Base-by-base conservation (phyloP, 2,329 filamentous ascomycete species). In the Hypoxylon sp. region DNA sequence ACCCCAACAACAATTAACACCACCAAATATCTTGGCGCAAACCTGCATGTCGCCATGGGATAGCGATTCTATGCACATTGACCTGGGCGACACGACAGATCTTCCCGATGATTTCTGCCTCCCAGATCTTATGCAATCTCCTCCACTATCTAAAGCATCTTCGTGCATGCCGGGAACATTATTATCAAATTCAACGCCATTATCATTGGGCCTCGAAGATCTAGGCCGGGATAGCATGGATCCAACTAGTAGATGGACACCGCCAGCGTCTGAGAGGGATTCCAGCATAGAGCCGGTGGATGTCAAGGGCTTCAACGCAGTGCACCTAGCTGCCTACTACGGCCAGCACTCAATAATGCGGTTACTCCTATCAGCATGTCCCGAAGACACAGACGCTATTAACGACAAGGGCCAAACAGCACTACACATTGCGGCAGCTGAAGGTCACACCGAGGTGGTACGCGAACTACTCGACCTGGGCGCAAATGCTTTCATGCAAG, bases 91-190 rank as follows among this genome's bases (percentile, higher is more conserved):
- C 9, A 30, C 54, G 30, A 41, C 41, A n/a, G 54, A 57, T 9
- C 32, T 57, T 12, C n/a, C 54, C 4, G 54, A 57, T 4, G 54
- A 57, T 23, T 57, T 57, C 25, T 57, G 54, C n/a, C n/a, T 57
- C n/a, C 43, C 54, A 41, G 54, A 57, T 21, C 43, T 57, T 43
- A 57, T 57, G 45, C 54, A 57, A 21, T 57, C 54, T 23, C 54
- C 54, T 3, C 16, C 54, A 41, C 27, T 57, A 57, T 57, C 54
- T 21, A 57, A 57, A 48, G 2, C 45, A 57, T 57, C 53, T n/a
- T 39, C 54, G 14, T 39, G 21, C 34, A 14, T 39, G 16, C 32
- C 43, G 32, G 47, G 54, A 8, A n/a, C 30, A 5, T 41, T 57
- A 27, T 47, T 57, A 47, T 39, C 54, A 30, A 39, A 47, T 16